Percentiles rank a stretch among this genome's conserved stretches.
phyloP scores from a whole-genome alignment of 805 yeast species.

The Clavispora asparagi region DNA sequence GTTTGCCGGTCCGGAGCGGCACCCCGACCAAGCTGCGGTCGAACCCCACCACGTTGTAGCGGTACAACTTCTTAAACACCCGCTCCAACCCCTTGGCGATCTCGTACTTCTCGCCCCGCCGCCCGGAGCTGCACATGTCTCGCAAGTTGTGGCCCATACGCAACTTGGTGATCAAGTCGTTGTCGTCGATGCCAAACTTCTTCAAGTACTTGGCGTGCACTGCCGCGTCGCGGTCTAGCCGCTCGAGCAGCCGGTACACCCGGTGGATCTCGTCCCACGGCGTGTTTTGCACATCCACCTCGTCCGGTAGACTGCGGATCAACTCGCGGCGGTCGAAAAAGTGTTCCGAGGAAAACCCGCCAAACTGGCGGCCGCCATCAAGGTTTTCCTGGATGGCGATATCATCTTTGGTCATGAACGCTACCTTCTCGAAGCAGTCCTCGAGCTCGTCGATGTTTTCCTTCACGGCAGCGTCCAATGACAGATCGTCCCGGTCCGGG shows the following conservation, averaged over 20 bases:
- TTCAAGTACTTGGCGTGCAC: slow-evolving; percentile 34
- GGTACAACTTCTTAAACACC: slow-evolving; percentile 23
- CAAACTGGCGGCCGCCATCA: slow-evolving; percentile 32
- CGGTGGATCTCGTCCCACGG: slow-evolving; percentile 25
- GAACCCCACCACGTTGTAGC: slow-evolving; percentile 39
- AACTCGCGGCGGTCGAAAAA: slow-evolving; percentile 28
- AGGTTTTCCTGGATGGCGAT: slow-evolving; percentile 29
- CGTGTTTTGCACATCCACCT: slow-evolving; percentile 28
- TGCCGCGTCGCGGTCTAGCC: slow-evolving; percentile 32
- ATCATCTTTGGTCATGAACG: slow-evolving; percentile 36
- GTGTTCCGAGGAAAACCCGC: slow-evolving; percentile 30
- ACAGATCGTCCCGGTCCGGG: neutral
- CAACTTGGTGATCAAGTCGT: slow-evolving; percentile 24
- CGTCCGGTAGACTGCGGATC: slow-evolving; percentile 30
- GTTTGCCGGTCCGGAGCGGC: slow-evolving; percentile 27
- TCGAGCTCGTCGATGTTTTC: slow-evolving; percentile 10
- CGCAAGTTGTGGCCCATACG: slow-evolving; percentile 31
- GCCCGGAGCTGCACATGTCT: slow-evolving; percentile 31
- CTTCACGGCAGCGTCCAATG: neutral
- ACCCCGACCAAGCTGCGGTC: slow-evolving; percentile 35
- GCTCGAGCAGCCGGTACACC: slow-evolving; percentile 25
- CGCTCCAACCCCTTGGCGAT: slow-evolving; percentile 25
- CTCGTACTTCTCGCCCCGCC: slow-evolving; percentile 29
- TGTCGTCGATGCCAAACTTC: slow-evolving; percentile 26
- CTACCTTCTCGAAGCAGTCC: slow-evolving; percentile 23